Percentiles rank a stretch among this genome's conserved stretches.
Evolutionary conservation across 148 eudicot genomes (phyloP).

Genomic region (Silene conica): DNA sequence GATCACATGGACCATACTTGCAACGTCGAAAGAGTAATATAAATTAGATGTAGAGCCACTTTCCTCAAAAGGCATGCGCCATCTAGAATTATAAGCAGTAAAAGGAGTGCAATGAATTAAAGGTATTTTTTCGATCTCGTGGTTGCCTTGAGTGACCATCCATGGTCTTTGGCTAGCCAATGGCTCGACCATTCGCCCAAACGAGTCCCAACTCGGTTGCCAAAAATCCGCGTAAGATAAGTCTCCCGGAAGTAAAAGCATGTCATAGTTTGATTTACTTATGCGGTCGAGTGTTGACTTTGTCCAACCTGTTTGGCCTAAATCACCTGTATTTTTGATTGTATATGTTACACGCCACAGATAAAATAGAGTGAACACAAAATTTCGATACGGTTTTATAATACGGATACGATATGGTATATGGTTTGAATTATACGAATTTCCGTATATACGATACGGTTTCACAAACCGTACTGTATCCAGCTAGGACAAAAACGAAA

Average conservation of each 20-base stretch:
- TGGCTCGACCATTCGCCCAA: conserved; percentile 56
- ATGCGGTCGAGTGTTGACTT: conserved; percentile 56
- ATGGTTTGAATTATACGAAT: too few relatives aligned
- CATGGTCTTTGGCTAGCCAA: conserved; percentile 22
- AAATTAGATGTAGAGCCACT: conserved; percentile 58
- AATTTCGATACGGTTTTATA: too few relatives aligned
- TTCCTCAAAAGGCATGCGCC: conserved; percentile 67
- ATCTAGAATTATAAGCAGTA: conserved; percentile 65
- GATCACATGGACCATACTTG: conserved; percentile 51
- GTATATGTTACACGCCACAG: too few relatives aligned
- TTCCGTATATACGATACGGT: too few relatives aligned
- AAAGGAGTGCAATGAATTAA: conserved; percentile 33
- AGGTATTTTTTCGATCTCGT: conserved; percentile 51
- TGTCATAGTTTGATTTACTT: conserved; percentile 46
- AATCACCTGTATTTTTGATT: conserved; percentile 40
- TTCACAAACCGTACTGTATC: too few relatives aligned
- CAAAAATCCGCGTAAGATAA: conserved; percentile 53
- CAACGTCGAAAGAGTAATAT: conserved; percentile 65
- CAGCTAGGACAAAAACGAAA: too few relatives aligned
- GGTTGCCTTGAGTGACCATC: conserved; percentile 30
- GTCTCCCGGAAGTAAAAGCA: conserved; percentile 66
- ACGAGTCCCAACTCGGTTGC: conserved; percentile 63
- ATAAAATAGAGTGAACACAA: too few relatives aligned
- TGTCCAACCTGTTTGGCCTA: conserved; percentile 70
- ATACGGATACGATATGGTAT: too few relatives aligned